Percentiles rank a stretch among this genome's conserved stretches.
Evolutionary conservation across 768 basidiomycete species (phyloP).

Genomic region (Termitomyces eurrhizus): DNA sequence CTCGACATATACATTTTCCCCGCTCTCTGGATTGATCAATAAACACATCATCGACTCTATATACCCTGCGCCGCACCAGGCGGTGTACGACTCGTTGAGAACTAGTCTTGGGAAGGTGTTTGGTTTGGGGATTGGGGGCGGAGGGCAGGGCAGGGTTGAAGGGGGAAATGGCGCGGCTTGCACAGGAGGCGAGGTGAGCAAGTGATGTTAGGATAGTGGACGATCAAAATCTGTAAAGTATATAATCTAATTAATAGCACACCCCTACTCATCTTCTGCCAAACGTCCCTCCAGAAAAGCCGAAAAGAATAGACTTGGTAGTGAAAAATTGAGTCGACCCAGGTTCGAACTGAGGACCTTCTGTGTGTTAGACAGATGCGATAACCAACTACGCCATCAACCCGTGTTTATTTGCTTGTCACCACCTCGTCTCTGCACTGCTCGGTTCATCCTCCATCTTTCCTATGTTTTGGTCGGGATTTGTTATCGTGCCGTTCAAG

Average conservation of each 20-base stretch:
- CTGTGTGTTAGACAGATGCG: slow-evolving; percentile 72
- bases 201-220: no score
- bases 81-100: not conserved
- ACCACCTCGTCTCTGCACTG: no score
- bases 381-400: slow-evolving; percentile 81
- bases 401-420: not conserved
- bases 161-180: not conserved
- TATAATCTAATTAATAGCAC: no score
- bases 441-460: no score
- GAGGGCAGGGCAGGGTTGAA: not conserved
- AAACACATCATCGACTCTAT: not conserved
- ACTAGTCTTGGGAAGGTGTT: not conserved
- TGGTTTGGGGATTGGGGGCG: not conserved
- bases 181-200: not conserved
- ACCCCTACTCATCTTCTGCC: no score
- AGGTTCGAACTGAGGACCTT: slow-evolving; percentile 21
- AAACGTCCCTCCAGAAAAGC: no score
- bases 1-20: not conserved
- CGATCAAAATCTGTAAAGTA: no score
- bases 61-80: slow-evolving; percentile 1
- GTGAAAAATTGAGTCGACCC: slow-evolving; percentile 13
- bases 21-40: not conserved
- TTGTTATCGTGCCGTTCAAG: no score
- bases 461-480: no score
- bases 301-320: no score